Evolutionary conservation across 805 yeast species (phyloP).

Genomic region (Sugiyamaella mastotermitis): DNA sequence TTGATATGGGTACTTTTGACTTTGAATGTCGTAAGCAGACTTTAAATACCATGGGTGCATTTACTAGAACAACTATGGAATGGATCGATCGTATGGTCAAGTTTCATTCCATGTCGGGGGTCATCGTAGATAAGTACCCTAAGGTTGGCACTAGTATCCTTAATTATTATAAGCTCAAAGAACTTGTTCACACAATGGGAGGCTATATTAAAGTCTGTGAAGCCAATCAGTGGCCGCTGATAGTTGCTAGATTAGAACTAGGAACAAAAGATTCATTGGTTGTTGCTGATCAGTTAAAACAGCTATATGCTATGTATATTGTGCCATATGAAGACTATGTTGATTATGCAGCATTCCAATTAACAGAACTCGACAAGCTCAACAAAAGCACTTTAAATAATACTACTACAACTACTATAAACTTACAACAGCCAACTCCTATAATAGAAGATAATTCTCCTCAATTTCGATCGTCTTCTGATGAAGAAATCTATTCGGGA

Average conservation of each 20-base stretch:
- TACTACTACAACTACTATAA: no score
- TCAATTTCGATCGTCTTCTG: no score
- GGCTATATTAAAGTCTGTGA: constrained; percentile 24
- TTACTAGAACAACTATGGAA: constrained; percentile 28
- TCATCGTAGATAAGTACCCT: constrained; percentile 19
- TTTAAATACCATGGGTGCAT: constrained; percentile 31
- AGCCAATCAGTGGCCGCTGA: constrained; percentile 8
- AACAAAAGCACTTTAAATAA: no score
- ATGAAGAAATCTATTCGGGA: no score
- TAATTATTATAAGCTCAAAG: constrained; percentile 28
- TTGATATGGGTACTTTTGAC: constrained; percentile 29
- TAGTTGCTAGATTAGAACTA: constrained; percentile 12
- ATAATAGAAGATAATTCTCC: no score
- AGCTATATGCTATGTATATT: constrained; percentile 16
- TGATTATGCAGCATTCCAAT: constrained; percentile 3
- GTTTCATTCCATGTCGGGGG: constrained; percentile 27
- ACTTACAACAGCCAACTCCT: no score
- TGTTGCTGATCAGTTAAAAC: constrained; percentile 5
- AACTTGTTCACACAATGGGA: constrained; percentile 23
- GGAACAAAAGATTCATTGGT: constrained; percentile 9
- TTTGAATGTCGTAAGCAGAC: constrained; percentile 32
- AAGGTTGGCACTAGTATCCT: constrained; percentile 22
- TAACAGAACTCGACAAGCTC: no score
- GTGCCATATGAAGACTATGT: constrained; percentile 27
- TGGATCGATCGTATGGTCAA: constrained; percentile 30